phyloP scores from a whole-genome alignment of 2,329 filamentous ascomycete genomes.

The Chalaropsis ovoidea region DNA sequence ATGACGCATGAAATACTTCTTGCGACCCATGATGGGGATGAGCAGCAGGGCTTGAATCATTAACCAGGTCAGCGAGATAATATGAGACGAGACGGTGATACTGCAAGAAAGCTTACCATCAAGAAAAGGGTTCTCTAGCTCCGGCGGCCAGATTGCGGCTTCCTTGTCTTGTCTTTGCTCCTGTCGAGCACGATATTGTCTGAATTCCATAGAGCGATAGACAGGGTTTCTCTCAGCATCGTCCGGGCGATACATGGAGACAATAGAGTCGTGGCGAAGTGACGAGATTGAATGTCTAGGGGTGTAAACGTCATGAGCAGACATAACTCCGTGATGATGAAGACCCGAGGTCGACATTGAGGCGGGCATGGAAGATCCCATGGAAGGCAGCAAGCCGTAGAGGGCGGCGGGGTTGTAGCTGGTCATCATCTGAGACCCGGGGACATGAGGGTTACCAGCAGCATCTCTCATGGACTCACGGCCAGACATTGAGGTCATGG shows the following conservation, averaged over 20 bases:
- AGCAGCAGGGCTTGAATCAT: conserved; percentile 46
- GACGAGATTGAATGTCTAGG: conserved; percentile 19
- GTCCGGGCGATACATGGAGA: conserved; percentile 14
- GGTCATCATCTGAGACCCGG: conserved; percentile 16
- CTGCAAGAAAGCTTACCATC: conserved; percentile 44
- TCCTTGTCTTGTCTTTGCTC: conserved; percentile 52
- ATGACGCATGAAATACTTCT: conserved; percentile 55
- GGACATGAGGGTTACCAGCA: conserved; percentile 10
- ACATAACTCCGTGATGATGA: conserved; percentile 1
- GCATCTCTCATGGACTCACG: conserved; percentile 18
- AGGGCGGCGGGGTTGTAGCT: conserved; percentile 20
- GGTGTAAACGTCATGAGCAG: conserved; percentile 16
- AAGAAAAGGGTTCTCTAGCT: conserved; percentile 56
- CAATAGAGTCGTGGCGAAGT: conserved; percentile 21
- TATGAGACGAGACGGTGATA: neutral
- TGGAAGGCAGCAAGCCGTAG: conserved; percentile 15
- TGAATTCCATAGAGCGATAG: conserved; percentile 52
- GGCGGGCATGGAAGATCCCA: conserved; percentile 15
- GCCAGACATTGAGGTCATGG: conserved; percentile 33
- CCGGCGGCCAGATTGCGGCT: conserved; percentile 47
- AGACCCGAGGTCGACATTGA: conserved; percentile 10
- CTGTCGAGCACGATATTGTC: conserved; percentile 56
- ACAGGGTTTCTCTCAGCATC: conserved; percentile 45
- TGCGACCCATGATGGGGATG: conserved; percentile 55
- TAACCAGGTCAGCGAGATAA: neutral